Conservation (phyloP, 345 rosid species). For the Euphorbia peplus region DNA sequence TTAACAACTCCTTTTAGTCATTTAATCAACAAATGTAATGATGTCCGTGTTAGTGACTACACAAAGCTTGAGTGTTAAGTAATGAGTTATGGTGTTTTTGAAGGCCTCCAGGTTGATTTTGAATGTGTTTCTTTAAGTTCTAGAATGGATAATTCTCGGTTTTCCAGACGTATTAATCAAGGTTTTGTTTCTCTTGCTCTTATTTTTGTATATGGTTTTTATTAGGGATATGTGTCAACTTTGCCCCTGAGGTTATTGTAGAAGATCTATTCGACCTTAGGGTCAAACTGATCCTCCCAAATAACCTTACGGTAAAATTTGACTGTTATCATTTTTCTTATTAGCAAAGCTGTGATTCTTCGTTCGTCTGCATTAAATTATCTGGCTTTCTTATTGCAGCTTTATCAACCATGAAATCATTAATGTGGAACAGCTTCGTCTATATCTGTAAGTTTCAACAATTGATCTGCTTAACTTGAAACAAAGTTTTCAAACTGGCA, state of each 20-base stretch:
- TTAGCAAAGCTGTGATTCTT: too few species aligned
- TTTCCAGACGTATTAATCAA: not conserved
- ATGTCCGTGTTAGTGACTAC: not conserved
- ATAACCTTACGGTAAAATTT: too few species aligned
- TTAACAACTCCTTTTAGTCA: not conserved
- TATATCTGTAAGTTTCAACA: conserved; percentile 1
- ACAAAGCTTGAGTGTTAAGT: not conserved
- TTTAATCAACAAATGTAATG: not conserved
- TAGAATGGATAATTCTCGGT: not conserved
- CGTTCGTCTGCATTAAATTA: not conserved
- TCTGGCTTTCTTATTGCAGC: not conserved
- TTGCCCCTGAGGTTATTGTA: too few species aligned
- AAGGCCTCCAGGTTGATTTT: conserved; percentile 9
- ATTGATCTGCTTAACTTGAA: not conserved
- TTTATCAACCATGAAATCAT: not conserved
- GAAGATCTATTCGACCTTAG: too few species aligned
- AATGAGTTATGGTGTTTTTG: not conserved
- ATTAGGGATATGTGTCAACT: too few species aligned
- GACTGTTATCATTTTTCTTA: too few species aligned
- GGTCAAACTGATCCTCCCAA: too few species aligned
- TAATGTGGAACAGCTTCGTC: not conserved
- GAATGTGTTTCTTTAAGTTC: not conserved
- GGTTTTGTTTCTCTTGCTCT: conserved; percentile 4
- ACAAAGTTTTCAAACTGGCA: not conserved
- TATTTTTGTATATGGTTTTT: too few species aligned